Conservation (phyloP, 2,329 filamentous ascomycete species). For the Magnaporthiopsis rhizophila region DNA sequence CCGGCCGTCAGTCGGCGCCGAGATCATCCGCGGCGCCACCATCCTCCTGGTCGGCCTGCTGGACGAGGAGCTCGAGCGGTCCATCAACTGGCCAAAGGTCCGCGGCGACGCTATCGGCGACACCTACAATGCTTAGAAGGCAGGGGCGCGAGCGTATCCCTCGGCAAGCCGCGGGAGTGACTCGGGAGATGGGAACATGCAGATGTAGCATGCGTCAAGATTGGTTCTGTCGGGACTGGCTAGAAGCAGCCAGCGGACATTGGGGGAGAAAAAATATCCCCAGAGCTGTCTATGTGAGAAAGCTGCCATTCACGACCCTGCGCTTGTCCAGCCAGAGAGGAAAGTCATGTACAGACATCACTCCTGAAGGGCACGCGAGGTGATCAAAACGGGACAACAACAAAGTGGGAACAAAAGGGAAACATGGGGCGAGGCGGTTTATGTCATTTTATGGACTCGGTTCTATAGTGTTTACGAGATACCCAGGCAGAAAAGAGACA, state of each 20-base stretch:
- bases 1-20: slow-evolving; percentile 70
- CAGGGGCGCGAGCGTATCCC: too few relatives aligned
- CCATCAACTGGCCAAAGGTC: slow-evolving; percentile 90
- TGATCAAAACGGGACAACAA: background rate
- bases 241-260: too few relatives aligned
- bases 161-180: too few relatives aligned
- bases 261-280: too few relatives aligned
- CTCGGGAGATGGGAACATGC: too few relatives aligned
- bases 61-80: slow-evolving; percentile 79
- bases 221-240: too few relatives aligned
- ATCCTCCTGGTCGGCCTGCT: slow-evolving; percentile 85
- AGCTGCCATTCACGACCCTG: too few relatives aligned
- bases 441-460: background rate
- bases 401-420: background rate
- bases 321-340: background rate
- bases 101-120: slow-evolving; percentile 75
- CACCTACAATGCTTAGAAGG: slow-evolving; percentile 61
- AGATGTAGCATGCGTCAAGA: too few relatives aligned
- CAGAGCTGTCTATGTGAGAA: too few relatives aligned
- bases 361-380: background rate
- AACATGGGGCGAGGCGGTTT: background rate
- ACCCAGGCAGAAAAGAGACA: slow-evolving; percentile 3
- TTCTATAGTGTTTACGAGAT: slow-evolving; percentile 9
- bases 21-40: slow-evolving; percentile 89
- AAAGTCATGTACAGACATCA: background rate